Evolutionary conservation across 2,329 filamentous ascomycete species (phyloP), one percentile per base, ranked within the genome.

Genomic region (Neopestalotiopsis clavispora): DNA sequence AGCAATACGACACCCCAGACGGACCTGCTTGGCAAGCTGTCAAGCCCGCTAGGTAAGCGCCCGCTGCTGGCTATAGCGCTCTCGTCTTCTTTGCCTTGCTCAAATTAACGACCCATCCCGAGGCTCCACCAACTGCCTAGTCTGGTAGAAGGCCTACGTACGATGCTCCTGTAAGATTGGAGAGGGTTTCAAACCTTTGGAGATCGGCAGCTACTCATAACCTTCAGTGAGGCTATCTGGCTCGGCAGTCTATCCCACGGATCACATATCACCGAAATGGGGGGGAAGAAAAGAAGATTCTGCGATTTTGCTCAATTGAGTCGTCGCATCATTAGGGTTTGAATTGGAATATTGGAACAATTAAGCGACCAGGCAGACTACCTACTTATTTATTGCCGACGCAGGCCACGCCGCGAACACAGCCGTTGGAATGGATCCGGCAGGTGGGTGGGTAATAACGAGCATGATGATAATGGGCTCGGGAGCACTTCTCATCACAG

Each of bases 111-210:
- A 52, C 45, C 45, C 45, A 52, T 52, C 20, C 17, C 17, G 17
- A 52, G n/a, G 17, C 45, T 52, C 45, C 45, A 52, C 45, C 45
- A 52, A 52, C 45, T 52, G 45, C 45, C 45, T 52, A 52, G 45
- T 52, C 45, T n/a, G 45, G 45, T 52, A 20, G 45, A 52, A 52
- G 45, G 45, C 20, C 45, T 52, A 52, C 45, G 45, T 52, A 52
- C 45, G 45, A 52, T 23, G 45, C 45, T 52, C 45, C 45, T 52
- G 45, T 52, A 52, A 52, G 45, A 52, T 52, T 52, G 45, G 45
- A 52, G 45, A 52, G 45, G 45, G 45, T 52, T 52, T 52, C 45
- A 52, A 52, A 52, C 45, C 17, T 52, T 10, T 23, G 20, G 45
- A 52, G 45, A 52, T 52, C 45, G 45, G 45, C 45, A 52, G 45